These are phyloP conservation scores for Hygrophila difformis DNA, from an alignment of 257 asterid genomes.

Conservation along the genomic window DNA sequence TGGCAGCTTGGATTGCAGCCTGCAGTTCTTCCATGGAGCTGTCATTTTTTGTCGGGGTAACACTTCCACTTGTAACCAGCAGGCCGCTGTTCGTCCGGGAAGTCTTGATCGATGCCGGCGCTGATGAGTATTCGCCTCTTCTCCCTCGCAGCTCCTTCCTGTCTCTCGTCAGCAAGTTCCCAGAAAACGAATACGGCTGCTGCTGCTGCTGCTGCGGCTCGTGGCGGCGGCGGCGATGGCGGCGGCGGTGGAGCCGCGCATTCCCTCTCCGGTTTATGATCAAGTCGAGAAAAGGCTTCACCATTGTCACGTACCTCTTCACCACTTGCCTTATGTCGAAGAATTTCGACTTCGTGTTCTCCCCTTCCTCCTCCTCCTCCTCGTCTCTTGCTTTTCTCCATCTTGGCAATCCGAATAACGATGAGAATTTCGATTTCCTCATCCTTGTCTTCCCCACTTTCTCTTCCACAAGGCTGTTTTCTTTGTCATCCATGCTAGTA, in stretches of 20 bases:
- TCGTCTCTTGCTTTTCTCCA: slow-evolving; percentile 29
- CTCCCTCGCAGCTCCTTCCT: slow-evolving; percentile 30
- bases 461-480: neutral
- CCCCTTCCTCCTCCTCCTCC: slow-evolving; percentile 27
- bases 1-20: slow-evolving; percentile 87
- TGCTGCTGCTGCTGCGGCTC: too few relatives aligned
- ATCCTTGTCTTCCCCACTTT: slow-evolving; percentile 12
- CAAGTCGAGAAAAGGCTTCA: slow-evolving; percentile 47
- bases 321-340: slow-evolving; percentile 38
- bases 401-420: slow-evolving; percentile 36
- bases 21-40: slow-evolving; percentile 75
- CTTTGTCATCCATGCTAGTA: too few relatives aligned
- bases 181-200: slow-evolving; percentile 37
- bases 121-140: slow-evolving; percentile 41
- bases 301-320: slow-evolving; percentile 46
- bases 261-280: slow-evolving; percentile 21
- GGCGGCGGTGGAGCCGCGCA: slow-evolving; percentile 12
- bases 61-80: slow-evolving; percentile 30
- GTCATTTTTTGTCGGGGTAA: slow-evolving; percentile 25
- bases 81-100: slow-evolving; percentile 74
- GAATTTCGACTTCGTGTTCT: slow-evolving; percentile 39
- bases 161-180: slow-evolving; percentile 34
- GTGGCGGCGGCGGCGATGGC: too few relatives aligned
- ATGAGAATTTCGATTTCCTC: slow-evolving; percentile 42
- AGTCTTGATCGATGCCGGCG: slow-evolving; percentile 61